Percentiles rank a stretch among this genome's conserved stretches.
phyloP scores from a whole-genome alignment of 106 monocot genomes.

The Gastrodia elata region DNA sequence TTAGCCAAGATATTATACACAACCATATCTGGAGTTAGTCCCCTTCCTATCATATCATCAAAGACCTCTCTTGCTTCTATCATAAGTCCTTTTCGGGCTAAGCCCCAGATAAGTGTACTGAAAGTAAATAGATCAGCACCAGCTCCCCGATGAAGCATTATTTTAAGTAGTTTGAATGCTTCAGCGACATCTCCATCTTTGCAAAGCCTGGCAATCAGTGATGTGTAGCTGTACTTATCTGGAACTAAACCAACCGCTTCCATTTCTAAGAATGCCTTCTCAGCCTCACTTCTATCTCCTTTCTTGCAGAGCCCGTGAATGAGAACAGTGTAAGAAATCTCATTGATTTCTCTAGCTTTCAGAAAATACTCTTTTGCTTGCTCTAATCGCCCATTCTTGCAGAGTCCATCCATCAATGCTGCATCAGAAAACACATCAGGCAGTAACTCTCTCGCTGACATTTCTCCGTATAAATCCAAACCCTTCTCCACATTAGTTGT shows the following conservation, averaged over 20 bases:
- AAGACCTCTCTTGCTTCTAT: conserved; percentile 21
- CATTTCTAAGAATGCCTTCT: conserved; percentile 9
- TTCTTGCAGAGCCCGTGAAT: conserved; percentile 18
- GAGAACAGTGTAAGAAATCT: conserved; percentile 9
- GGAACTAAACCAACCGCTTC: conserved; percentile 9
- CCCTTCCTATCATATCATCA: conserved; percentile 18
- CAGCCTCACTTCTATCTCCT: conserved; percentile 12
- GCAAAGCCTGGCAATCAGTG: conserved; percentile 15
- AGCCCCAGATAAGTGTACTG: conserved; percentile 19
- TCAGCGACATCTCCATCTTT: conserved; percentile 14
- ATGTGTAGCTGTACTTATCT: conserved; percentile 18
- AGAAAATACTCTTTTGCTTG: conserved; percentile 15
- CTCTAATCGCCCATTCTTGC: conserved; percentile 13
- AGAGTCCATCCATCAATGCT: conserved; percentile 17
- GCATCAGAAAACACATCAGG: conserved; percentile 1
- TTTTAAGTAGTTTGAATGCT: conserved; percentile 10
- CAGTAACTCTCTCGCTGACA: conserved; percentile 10
- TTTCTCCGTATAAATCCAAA: conserved; percentile 8
- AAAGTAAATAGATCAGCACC: conserved; percentile 16
- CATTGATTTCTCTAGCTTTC: conserved; percentile 7
- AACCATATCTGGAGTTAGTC: conserved; percentile 16
- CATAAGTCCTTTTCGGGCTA: conserved; percentile 20
- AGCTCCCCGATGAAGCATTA: conserved; percentile 9
- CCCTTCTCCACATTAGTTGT: conserved; percentile 6
- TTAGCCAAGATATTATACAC: conserved; percentile 16